phyloP scores from a whole-genome alignment of 257 asterid genomes.

The Solanum clarkiae region DNA sequence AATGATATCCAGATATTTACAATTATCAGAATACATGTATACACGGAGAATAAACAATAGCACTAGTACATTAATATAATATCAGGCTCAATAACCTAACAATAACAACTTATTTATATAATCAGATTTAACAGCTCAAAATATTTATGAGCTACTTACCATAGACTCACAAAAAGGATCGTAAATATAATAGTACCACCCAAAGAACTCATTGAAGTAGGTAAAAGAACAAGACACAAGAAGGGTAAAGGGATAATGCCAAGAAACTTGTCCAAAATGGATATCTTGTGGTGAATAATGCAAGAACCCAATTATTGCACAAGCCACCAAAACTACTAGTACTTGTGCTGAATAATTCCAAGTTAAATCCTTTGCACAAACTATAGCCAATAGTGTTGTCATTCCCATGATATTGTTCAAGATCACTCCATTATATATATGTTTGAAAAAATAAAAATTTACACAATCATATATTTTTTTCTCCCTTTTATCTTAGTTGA shows the following conservation, averaged over 20 bases:
- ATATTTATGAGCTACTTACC: neutral
- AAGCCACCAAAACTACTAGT: too few species aligned
- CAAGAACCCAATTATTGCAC: too few species aligned
- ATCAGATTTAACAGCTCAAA: neutral
- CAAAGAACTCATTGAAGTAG: slow-evolving; percentile 16
- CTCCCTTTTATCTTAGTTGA: neutral
- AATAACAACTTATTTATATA: neutral
- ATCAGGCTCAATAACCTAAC: too few species aligned
- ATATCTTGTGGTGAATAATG: slow-evolving; percentile 6
- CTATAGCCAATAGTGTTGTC: slow-evolving; percentile 32
- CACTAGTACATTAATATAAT: too few species aligned
- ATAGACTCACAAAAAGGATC: too few species aligned
- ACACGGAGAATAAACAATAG: too few species aligned
- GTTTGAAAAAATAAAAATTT: neutral
- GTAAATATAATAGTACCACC: too few species aligned
- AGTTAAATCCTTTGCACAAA: slow-evolving; percentile 41
- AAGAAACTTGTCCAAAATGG: slow-evolving; percentile 45
- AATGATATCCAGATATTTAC: too few species aligned
- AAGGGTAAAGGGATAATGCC: slow-evolving; percentile 39
- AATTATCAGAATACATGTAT: too few species aligned
- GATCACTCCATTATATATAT: slow-evolving; percentile 49
- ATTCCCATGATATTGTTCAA: slow-evolving; percentile 54
- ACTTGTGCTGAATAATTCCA: slow-evolving; percentile 67
- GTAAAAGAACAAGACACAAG: slow-evolving; percentile 29
- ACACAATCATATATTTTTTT: neutral